Conservation (phyloP, 805 yeast genomes). For the Kuraishia ogatae region DNA sequence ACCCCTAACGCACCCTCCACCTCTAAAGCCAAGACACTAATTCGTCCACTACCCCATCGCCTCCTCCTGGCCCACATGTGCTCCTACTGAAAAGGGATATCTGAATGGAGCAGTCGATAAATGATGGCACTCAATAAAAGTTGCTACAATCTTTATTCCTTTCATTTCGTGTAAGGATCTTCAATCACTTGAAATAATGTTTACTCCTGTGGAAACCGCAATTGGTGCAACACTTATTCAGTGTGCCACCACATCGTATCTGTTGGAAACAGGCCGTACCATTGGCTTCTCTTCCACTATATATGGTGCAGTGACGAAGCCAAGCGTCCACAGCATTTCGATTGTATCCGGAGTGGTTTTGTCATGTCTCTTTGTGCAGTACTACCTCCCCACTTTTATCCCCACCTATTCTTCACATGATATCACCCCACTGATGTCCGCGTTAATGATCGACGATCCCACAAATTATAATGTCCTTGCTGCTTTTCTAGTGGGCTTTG, state of each 20-base stretch:
- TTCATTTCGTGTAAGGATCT: not conserved
- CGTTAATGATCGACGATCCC: not conserved
- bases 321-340: conserved; percentile 18
- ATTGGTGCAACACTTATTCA: conserved; percentile 41
- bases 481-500: conserved; percentile 37
- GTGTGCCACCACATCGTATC: conserved; percentile 32
- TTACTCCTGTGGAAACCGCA: conserved; percentile 34
- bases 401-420: conserved; percentile 1
- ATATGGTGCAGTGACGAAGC: conserved; percentile 19
- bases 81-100: not conserved
- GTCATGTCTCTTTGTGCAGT: conserved; percentile 17
- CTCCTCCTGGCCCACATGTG: not conserved
- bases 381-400: conserved; percentile 19
- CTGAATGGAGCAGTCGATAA: not conserved
- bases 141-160: no score
- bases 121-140: not conserved
- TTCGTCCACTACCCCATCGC: not conserved
- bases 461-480: conserved; percentile 12
- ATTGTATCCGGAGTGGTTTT: conserved; percentile 26
- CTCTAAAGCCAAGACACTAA: not conserved
- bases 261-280: conserved; percentile 28
- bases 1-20: not conserved
- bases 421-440: not conserved
- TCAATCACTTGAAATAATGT: conserved; percentile 13
- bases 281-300: conserved; percentile 40